phyloP scores from a whole-genome alignment of 148 eudicot genomes.

The Nepenthes gracilis region DNA sequence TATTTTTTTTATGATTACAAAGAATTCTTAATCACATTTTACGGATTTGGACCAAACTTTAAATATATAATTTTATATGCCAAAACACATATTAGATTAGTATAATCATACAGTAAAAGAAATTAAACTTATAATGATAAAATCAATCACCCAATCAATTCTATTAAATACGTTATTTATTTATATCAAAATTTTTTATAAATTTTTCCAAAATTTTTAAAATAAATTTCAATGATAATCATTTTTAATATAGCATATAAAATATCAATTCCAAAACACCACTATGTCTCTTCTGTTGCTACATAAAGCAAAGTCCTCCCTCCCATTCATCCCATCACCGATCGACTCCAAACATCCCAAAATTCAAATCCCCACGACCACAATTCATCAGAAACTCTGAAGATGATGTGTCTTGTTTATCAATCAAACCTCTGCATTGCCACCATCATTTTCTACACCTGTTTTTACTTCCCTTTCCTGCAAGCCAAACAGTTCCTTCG shows the following conservation, averaged over 20 bases:
- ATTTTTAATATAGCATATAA: too few relatives aligned
- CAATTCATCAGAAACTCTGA: background rate
- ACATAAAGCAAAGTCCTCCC: constrained; percentile 11
- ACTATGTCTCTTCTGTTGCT: background rate
- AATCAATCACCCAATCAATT: too few relatives aligned
- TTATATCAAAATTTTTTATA: too few relatives aligned
- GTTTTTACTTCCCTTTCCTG: constrained; percentile 41
- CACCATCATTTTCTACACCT: constrained; percentile 45
- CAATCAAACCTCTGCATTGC: constrained; percentile 27
- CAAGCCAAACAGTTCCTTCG: constrained; percentile 20
- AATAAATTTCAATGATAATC: background rate
- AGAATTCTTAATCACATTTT: too few relatives aligned
- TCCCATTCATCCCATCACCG: background rate
- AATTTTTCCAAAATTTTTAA: too few relatives aligned
- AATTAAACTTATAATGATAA: too few relatives aligned
- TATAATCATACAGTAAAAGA: too few relatives aligned
- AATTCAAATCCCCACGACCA: background rate
- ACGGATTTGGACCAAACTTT: too few relatives aligned
- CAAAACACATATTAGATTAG: too few relatives aligned
- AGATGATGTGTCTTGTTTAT: constrained; percentile 25
- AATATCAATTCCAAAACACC: constrained; percentile 2
- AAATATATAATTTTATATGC: too few relatives aligned
- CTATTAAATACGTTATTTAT: too few relatives aligned
- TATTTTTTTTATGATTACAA: too few relatives aligned
- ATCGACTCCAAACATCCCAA: background rate